phyloP scores from a whole-genome alignment of 495 filamentous ascomycete genomes.

The Pseudoneurospora amorphoporcata region DNA sequence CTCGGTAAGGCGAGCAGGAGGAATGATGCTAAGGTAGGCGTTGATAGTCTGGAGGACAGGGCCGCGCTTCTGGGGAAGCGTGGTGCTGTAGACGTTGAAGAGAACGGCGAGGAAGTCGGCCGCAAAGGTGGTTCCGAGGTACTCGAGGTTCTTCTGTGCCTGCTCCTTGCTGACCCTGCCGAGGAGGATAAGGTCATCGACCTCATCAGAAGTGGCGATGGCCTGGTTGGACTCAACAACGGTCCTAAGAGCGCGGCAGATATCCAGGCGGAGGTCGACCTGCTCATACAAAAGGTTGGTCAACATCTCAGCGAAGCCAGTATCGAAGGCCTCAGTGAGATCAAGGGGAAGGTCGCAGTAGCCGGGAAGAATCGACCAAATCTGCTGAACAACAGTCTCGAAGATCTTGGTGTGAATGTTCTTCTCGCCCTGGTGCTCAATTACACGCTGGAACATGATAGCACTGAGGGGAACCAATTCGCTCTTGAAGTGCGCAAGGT shows the following conservation, averaged over 20 bases:
- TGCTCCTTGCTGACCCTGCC: constrained; percentile 61
- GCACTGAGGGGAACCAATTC: constrained; percentile 86
- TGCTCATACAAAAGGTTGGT: constrained; percentile 90
- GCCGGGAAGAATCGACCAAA: constrained; percentile 89
- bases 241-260: constrained; percentile 76
- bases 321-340: constrained; percentile 65
- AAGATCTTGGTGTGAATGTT: constrained; percentile 94
- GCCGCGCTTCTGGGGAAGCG: constrained; percentile 81
- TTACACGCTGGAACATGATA: constrained; percentile 74
- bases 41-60: constrained; percentile 90
- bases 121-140: constrained; percentile 61
- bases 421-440: constrained; percentile 71
- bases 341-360: constrained; percentile 90
- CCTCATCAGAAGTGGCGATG: constrained; percentile 48
- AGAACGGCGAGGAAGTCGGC: constrained; percentile 86
- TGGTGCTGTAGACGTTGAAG: constrained; percentile 96
- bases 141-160: constrained; percentile 66
- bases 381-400: constrained; percentile 90
- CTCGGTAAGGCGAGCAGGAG: constrained; percentile 59
- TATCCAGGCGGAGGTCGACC: constrained; percentile 69
- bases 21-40: constrained; percentile 81
- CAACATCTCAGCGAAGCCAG: constrained; percentile 81
- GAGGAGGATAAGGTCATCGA: constrained; percentile 59
- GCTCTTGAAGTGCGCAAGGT: constrained; percentile 70
- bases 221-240: constrained; percentile 86